phyloP scores from a whole-genome alignment of 805 yeast species.

The Lachancea fermentati region DNA sequence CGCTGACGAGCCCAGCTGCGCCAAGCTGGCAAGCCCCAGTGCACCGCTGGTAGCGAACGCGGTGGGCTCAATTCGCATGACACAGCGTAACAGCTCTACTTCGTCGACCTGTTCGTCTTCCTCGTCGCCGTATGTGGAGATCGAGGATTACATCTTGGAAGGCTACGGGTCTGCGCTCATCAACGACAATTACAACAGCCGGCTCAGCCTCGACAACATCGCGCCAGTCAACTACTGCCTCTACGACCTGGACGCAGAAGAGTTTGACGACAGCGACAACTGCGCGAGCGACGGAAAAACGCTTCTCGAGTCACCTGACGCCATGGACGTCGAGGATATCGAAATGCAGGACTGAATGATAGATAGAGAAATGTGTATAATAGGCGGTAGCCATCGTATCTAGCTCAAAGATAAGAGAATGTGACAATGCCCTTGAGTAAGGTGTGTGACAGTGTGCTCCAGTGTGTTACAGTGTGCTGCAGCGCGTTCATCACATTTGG shows the following conservation, averaged over 20 bases:
- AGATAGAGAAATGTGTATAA: not conserved
- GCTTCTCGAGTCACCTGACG: slow-evolving; percentile 5
- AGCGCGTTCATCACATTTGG: too few relatives aligned
- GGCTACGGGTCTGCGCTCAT: slow-evolving; percentile 9
- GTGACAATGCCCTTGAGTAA: not conserved
- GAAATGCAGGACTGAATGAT: not conserved
- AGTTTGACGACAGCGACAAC: slow-evolving; percentile 7
- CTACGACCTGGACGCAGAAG: slow-evolving; percentile 8
- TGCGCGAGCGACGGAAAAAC: slow-evolving; percentile 3
- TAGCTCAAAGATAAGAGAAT: too few relatives aligned
- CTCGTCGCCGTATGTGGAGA: slow-evolving; percentile 8
- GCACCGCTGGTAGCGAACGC: slow-evolving; percentile 3
- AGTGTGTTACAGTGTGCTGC: too few relatives aligned
- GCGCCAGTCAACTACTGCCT: slow-evolving; percentile 8
- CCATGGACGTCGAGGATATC: slow-evolving; percentile 4
- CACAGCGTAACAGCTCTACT: not conserved
- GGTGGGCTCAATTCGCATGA: slow-evolving; percentile 4
- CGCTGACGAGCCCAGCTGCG: not conserved
- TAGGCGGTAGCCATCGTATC: not conserved
- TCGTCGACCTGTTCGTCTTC: slow-evolving; percentile 2
- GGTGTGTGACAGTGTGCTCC: too few relatives aligned
- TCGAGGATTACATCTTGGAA: slow-evolving; percentile 10
- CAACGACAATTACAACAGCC: slow-evolving; percentile 6
- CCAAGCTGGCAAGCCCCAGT: not conserved
- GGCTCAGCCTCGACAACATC: slow-evolving; percentile 7